Conservation (phyloP, 2,329 filamentous ascomycete genomes). For the Epichloe gansuensis region DNA sequence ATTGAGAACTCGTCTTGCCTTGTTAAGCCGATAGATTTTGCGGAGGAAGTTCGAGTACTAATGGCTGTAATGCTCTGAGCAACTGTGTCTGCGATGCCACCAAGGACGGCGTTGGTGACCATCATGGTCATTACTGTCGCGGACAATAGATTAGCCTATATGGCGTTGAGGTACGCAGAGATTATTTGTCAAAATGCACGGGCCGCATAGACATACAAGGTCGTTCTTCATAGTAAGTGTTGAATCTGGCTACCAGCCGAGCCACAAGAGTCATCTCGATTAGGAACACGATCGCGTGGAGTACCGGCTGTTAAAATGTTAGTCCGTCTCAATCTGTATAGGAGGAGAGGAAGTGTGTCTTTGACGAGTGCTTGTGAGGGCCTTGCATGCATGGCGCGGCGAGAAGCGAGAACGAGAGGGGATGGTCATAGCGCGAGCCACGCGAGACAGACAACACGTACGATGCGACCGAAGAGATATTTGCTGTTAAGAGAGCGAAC, state of each 20-base stretch:
- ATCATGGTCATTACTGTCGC: constrained; percentile 82
- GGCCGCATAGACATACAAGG: constrained; percentile 47
- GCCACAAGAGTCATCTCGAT: constrained; percentile 81
- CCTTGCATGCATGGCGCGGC: background rate
- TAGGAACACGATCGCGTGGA: constrained; percentile 74
- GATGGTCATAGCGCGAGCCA: background rate
- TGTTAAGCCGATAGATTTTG: constrained; percentile 46
- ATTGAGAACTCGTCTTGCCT: constrained; percentile 67
- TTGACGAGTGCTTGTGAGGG: background rate
- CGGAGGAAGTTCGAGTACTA: constrained; percentile 47
- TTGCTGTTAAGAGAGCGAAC: constrained; percentile 50
- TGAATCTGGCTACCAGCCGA: constrained; percentile 76
- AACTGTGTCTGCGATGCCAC: constrained; percentile 91
- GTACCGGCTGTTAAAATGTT: constrained; percentile 53
- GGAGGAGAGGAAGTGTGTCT: background rate
- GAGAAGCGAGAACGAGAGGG: background rate
- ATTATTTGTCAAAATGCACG: background rate
- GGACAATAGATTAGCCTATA: background rate
- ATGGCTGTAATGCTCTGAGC: constrained; percentile 86
- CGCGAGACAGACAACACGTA: constrained; percentile 31
- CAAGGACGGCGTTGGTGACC: constrained; percentile 94
- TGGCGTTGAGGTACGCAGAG: background rate
- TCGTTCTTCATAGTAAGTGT: constrained; percentile 82
- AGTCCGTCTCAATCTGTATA: background rate
- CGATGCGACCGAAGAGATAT: constrained; percentile 62